phyloP scores from a whole-genome alignment of 768 basidiomycete genomes.

The Pilatotrama ljubarskyi region DNA sequence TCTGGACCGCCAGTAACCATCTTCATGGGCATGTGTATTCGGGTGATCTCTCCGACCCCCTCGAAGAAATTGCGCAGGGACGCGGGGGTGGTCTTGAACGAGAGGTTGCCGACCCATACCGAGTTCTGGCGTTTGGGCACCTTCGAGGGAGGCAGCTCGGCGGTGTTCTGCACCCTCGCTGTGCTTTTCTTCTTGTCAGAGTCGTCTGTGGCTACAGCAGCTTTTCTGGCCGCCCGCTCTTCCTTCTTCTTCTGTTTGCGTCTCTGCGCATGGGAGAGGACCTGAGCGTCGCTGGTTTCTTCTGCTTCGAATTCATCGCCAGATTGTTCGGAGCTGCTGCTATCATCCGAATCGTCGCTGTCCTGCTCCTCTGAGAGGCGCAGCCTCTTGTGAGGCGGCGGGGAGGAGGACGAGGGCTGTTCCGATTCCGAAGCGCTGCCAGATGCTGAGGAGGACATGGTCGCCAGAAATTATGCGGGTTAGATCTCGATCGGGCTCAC shows the following conservation, averaged over 20 bases:
- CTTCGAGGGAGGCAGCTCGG: constrained; percentile 31
- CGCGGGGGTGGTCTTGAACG: constrained; percentile 83
- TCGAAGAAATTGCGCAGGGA: constrained; percentile 72
- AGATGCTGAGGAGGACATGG: constrained; percentile 23
- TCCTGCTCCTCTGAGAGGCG: constrained; percentile 2
- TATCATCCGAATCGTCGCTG: constrained; percentile 6
- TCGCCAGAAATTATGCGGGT: constrained; percentile 13
- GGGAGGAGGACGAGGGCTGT: constrained; percentile 9
- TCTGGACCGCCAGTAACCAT: constrained; percentile 42
- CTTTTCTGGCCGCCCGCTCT: constrained; percentile 37
- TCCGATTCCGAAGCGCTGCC: constrained; percentile 20
- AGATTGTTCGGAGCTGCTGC: constrained; percentile 10
- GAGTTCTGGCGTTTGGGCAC: constrained; percentile 72
- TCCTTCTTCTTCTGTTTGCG: constrained; percentile 58
- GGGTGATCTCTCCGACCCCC: constrained; percentile 69
- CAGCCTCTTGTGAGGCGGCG: constrained; percentile 19
- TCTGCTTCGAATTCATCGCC: constrained; percentile 27
- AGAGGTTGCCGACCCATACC: constrained; percentile 94
- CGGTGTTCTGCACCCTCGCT: constrained; percentile 28
- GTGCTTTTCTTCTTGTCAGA: constrained; percentile 47
- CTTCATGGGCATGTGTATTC: constrained; percentile 87
- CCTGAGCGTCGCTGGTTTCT: constrained; percentile 36
- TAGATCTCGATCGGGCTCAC: constrained; percentile 10
- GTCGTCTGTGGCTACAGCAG: constrained; percentile 28
- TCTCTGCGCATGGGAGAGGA: constrained; percentile 75